Base-by-base conservation (phyloP, 805 yeast genomes). In the Metschnikowia sp. region DNA sequence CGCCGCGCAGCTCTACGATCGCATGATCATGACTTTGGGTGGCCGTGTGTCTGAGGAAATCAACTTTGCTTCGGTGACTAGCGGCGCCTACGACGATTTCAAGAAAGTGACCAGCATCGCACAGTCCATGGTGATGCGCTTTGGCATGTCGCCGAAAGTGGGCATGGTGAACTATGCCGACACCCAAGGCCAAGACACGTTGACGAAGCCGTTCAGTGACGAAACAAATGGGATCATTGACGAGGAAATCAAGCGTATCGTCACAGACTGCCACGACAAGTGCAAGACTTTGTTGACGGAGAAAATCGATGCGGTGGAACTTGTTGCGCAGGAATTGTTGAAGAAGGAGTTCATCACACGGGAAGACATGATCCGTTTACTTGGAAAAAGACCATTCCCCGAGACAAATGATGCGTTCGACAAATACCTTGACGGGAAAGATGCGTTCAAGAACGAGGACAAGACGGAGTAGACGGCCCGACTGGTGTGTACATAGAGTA, bases 11-110 rank as follows among this genome's bases (percentile, higher is more conserved):
- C 78, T 92, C 52, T 75, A 76, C 55, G 96, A 94, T 65, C 79
- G 96, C 55, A 91, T 94, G 96, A 82, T 90, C 32, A 95, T 94
- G 98, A 86, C 98, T 0, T 75, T 94, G 40, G 99, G 98, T 37
- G 99, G 99, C n/a, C 80, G 99, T 57, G 97, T 94, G n/a, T 82
- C 94, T 35, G 99, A 94, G 68, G 99, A 95, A 68, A 68, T 94
- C 42, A 89, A 92, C 63, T 94, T 94, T 62, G 77, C 81, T 18
- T 82, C 91, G 13, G 96, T 94, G 8, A 91, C 98, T 8, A 84
- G 95, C 47, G 99, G 99, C 49, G 99, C 97, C 0, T 83, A 90
- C 22, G 97, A 94, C 62, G 99, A 94, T 67, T 91, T 94, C 75
- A 89, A 92, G 64, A 94, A 94, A 66, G 96, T 94, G 18, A 92